Conservation (phyloP, 257 asterid species). For the Gentiana macrophylla region DNA sequence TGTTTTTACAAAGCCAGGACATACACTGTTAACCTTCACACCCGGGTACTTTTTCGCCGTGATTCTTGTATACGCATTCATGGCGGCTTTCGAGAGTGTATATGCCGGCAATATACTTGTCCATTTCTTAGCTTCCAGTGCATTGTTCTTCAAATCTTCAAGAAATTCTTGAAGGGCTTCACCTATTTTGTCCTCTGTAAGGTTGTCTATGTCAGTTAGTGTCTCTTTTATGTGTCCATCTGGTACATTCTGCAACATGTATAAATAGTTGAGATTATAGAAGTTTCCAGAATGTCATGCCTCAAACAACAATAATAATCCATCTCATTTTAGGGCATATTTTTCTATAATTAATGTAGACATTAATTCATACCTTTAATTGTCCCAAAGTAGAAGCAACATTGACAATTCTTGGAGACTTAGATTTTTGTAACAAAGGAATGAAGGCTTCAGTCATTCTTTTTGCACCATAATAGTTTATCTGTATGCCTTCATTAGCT, state of each 20-base stretch:
- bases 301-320: no score
- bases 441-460: neutral
- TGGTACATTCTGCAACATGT: neutral
- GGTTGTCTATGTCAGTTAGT: constrained; percentile 6
- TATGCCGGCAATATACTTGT: constrained; percentile 2
- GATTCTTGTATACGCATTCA: constrained; percentile 15
- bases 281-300: no score
- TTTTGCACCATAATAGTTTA: constrained; percentile 15
- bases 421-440: constrained; percentile 22
- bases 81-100: constrained; percentile 8
- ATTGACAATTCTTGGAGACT: constrained; percentile 30
- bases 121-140: constrained; percentile 15
- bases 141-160: constrained; percentile 8
- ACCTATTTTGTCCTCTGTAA: constrained; percentile 15
- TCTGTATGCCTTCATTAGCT: constrained; percentile 18
- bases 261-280: no score
- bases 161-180: constrained; percentile 8
- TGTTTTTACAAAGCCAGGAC: constrained; percentile 15
- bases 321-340: no score
- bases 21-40: constrained; percentile 9
- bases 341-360: no score
- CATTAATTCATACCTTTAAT: constrained; percentile 4
- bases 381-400: constrained; percentile 1
- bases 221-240: constrained; percentile 11
- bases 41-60: constrained; percentile 7